A percentile compares a stretch with the other conserved stretches of the same genome.
These are phyloP conservation scores for Colletotrichum costaricense DNA, from an alignment of 2,329 filamentous ascomycete species.

Conservation along the genomic window DNA sequence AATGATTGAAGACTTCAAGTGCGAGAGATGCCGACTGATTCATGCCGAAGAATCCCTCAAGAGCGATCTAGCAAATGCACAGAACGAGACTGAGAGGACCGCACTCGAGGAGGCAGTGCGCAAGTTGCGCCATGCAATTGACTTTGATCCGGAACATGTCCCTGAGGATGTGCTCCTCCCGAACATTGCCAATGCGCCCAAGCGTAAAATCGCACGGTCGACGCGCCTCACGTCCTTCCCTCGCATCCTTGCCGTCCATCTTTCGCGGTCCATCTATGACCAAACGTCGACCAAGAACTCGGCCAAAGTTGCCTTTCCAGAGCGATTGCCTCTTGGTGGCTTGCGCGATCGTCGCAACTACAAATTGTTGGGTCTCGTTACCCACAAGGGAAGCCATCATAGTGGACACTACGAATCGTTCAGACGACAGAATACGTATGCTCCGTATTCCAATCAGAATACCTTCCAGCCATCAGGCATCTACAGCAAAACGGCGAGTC, in stretches of 20 bases:
- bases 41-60: slow-evolving; percentile 78
- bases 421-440: slow-evolving; percentile 79
- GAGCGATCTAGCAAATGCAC: slow-evolving; percentile 66
- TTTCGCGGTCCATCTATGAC: slow-evolving; percentile 94
- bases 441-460: slow-evolving; percentile 85
- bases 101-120: slow-evolving; percentile 60
- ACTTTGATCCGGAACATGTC: slow-evolving; percentile 83
- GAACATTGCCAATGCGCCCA: slow-evolving; percentile 79
- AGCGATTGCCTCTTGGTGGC: slow-evolving; percentile 84
- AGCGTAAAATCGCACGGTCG: slow-evolving; percentile 86
- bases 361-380: slow-evolving; percentile 86
- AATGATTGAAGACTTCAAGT: slow-evolving; percentile 96
- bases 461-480: slow-evolving; percentile 81
- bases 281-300: slow-evolving; percentile 89
- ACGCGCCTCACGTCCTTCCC: slow-evolving; percentile 90
- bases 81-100: slow-evolving; percentile 62
- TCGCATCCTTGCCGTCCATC: slow-evolving; percentile 89
- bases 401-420: slow-evolving; percentile 98
- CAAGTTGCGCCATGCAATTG: slow-evolving; percentile 76
- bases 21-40: slow-evolving; percentile 89
- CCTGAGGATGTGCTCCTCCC: slow-evolving; percentile 81
- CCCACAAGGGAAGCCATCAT: slow-evolving; percentile 94
- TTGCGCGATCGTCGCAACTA: slow-evolving; percentile 83
- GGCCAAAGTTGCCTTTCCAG: slow-evolving; percentile 93
- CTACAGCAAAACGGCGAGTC: slow-evolving; percentile 73